Conservation (phyloP, 192 early-diverging fungal species). For the Rhizoclosmatium globosum region DNA sequence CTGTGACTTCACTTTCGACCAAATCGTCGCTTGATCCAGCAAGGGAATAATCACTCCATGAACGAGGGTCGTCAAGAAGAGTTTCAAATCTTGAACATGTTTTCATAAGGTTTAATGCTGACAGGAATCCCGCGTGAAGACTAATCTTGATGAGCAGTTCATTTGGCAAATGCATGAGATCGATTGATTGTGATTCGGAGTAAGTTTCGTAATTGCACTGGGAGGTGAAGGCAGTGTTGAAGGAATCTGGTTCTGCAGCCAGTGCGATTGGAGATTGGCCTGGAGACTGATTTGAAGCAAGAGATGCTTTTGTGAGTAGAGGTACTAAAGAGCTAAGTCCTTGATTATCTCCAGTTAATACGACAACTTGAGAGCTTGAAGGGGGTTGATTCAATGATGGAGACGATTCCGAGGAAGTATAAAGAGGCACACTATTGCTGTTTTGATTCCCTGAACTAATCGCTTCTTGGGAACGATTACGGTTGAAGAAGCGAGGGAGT, state of each 20-base stretch:
- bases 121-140: conserved; percentile 50
- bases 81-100: conserved; percentile 30
- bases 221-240: too few relatives aligned
- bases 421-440: neutral
- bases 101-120: conserved; percentile 37
- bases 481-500: conserved; percentile 5
- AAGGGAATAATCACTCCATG: conserved; percentile 42
- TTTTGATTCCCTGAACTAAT: neutral
- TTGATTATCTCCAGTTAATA: neutral
- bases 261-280: neutral
- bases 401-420: neutral
- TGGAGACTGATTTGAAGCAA: neutral
- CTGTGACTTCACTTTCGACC: conserved; percentile 42
- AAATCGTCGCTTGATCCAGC: conserved; percentile 36
- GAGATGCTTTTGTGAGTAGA: neutral
- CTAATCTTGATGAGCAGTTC: conserved; percentile 53
- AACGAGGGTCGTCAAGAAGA: conserved; percentile 36
- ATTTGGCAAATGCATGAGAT: conserved; percentile 41
- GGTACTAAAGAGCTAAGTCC: neutral
- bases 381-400: neutral
- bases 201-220: neutral
- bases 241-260: neutral
- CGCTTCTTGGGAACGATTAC: neutral
- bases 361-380: neutral
- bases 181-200: neutral